Evolutionary conservation across 768 basidiomycete genomes (phyloP), one percentile per base, ranked within the genome.

Genomic region (Cantharellus anzutake): DNA sequence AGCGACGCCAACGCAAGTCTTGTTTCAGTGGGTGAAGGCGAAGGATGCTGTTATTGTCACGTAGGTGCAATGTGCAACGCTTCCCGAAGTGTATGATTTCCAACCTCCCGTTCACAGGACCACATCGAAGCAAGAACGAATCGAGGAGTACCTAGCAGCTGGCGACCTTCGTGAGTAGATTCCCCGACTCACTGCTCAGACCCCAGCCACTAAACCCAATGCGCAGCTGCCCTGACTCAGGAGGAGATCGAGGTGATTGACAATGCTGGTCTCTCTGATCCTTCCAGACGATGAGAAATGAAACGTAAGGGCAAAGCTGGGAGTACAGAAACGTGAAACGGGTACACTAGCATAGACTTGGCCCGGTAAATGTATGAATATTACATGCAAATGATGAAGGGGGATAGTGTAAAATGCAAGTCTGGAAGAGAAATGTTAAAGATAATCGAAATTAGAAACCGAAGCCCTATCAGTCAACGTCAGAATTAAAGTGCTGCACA

Each of bases 11-110:
- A 77, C 76, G 1, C 86, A 88, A 64, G 79, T 85, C 41, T 70
- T 87, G 34, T 76, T 87, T 57, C 70, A 76, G 0, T 88, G 86
- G 85, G 79, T 79, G 2, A 76, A 73, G 64, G 74, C 76, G 39
- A 87, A 88, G 66, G 80, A 80, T 39, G 78, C 73, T 2, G 77
- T 80, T 3, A 77, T 84, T 56, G 80, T 85, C 61, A 86, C 83
- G 81, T 84, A 66, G 57, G 76, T 70, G 0, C 37, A 20, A 40
- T 51, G 37, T 48, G 44, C 14, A 48, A 29, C 14, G n/a, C 38
- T 37, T 48, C 44, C 29, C 44, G 29, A 11, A 11, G 29, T 11
- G 1, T 11, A 48, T 48, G 11, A 29, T 48, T 29, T 48, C 11
- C 11, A 11, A 29, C 29, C 11, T 29, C 44, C 29, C 44, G 11